Evolutionary conservation across 495 filamentous ascomycete species (phyloP), one percentile per base, ranked within the genome.

Genomic region (Tricharina praecox): DNA sequence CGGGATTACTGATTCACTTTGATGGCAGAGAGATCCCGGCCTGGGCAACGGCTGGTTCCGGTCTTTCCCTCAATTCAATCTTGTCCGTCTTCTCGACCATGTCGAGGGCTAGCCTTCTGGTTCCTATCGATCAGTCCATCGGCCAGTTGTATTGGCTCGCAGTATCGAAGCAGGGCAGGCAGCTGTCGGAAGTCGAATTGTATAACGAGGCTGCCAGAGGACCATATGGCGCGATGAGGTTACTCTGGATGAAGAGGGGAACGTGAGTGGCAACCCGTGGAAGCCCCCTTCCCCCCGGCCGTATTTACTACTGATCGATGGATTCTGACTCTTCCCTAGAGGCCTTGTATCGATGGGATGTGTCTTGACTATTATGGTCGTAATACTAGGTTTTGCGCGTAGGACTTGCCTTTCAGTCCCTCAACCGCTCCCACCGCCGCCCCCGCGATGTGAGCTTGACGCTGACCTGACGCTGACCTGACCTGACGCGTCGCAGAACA

Each of bases 71-170:
- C 13, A 58, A 58, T 23, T 45, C 55, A 5, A 50, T 58, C 18
- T 28, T 58, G 13, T 58, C 55, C 0, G 1, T 57, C 0, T 21
- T 58, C 0, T 58, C 55, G 0, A 52, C 54, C 0, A 7, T 57
- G 15, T 58, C 53, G 32, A 53, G 54, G 28, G 43, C 45, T 7
- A 53, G 54, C 2, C 13, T 58, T 15, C 30, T 57, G n/a, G 23
- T 58, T 19, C 55, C 55, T 1, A 43, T 58, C 21, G 55, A 56
- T 15, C 45, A 56, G 34, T 52, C 54, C 25, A 52, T 58, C 50
- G 55, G 53, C 3, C 55, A 57, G 30, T 44, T 58, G 49, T 57
- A 57, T 54, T 58, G 55, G 55, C 49, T 58, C 4, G 45, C 54
- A 13, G 57, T 45, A 33, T 32, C 45, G 2, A 3, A 23, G 2